Evolutionary conservation across 83 land plant species (phyloP), one percentile per base, ranked within the genome.

Genomic region (Diphasiastrum complanatum): DNA sequence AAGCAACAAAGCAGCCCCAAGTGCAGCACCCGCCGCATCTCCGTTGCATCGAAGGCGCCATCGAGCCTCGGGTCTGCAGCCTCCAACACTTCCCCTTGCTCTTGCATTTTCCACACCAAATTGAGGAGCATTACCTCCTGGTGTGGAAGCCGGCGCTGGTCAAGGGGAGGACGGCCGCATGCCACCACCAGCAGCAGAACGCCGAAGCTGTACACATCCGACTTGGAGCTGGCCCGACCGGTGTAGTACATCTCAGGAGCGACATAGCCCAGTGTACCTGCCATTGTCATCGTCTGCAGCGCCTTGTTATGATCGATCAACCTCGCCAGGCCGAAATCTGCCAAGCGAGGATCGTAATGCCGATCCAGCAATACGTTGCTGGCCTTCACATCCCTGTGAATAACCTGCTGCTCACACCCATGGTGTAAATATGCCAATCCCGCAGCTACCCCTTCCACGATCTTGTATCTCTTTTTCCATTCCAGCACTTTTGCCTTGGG

Each of bases 381-480:
- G 1, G 92, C 76, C 54, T 87, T 86, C 50, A 86, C 74, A 53
- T 76, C 74, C 46, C 72, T 69, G 73, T 86, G 87, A 48, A 86
- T 75, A 8, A 86, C 87, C 37, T 81, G 79, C 63, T 84, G 81
- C 40, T 83, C 82, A 87, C 92, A 86, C 49, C 82, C 87, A 36
- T 86, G 85, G 61, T 86, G 92, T 20, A 86, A 70, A 45, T 83
- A 86, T 69, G 66, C 87, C 85, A 83, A 23, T 31, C 55, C 16
- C 78, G 26, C 16, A 59, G 30, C 2, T 0, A 63, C 60, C 25
- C 47, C 26, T 47, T 54, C 0, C 61, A 16, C 45, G 60, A 48
- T 16, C 12, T 48, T 28, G 38, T 10, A 33, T 51, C 73, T 51
- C 47, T 51, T 22, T 12, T 43, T 20, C 73, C 73, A 70, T 26